phyloP scores from a whole-genome alignment of 2,329 filamentous ascomycete genomes.

The Neoarthrinium moseri region DNA sequence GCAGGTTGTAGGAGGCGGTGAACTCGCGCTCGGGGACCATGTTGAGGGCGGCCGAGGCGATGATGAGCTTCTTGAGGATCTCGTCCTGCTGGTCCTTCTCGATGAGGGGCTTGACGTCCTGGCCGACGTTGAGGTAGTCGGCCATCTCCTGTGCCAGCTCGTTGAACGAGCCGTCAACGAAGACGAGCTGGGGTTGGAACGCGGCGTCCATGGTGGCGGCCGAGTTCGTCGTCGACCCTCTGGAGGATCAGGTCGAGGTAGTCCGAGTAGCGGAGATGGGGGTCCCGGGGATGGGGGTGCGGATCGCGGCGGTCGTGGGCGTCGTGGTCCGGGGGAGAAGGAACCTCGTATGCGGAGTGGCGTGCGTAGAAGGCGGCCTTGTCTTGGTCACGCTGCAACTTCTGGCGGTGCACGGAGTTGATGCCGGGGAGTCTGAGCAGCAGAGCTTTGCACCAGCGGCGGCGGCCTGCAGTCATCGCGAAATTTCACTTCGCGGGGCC shows the following conservation, averaged over 20 bases:
- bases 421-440: no score
- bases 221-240: not conserved
- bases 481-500: no score
- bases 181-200: slow-evolving; percentile 59
- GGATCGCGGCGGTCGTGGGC: not conserved
- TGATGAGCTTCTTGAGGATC: slow-evolving; percentile 84
- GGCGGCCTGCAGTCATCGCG: no score
- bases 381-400: slow-evolving; percentile 1
- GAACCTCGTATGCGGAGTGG: not conserved
- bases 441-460: no score
- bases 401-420: slow-evolving; percentile 3
- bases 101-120: slow-evolving; percentile 73
- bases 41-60: slow-evolving; percentile 75
- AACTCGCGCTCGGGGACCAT: slow-evolving; percentile 94
- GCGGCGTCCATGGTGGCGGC: slow-evolving; percentile 27
- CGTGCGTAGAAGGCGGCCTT: not conserved
- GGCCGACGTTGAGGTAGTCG: slow-evolving; percentile 84
- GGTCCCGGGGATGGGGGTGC: not conserved
- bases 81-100: slow-evolving; percentile 79
- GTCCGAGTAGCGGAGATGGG: not conserved
- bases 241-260: not conserved
- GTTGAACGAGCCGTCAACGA: slow-evolving; percentile 89
- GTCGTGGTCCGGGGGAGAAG: not conserved
- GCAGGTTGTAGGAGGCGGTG: slow-evolving; percentile 92
- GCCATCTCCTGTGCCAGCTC: slow-evolving; percentile 94